These are phyloP conservation scores for Lipomyces chichibuensis DNA, from an alignment of 805 yeast species.

Conservation along the genomic window DNA sequence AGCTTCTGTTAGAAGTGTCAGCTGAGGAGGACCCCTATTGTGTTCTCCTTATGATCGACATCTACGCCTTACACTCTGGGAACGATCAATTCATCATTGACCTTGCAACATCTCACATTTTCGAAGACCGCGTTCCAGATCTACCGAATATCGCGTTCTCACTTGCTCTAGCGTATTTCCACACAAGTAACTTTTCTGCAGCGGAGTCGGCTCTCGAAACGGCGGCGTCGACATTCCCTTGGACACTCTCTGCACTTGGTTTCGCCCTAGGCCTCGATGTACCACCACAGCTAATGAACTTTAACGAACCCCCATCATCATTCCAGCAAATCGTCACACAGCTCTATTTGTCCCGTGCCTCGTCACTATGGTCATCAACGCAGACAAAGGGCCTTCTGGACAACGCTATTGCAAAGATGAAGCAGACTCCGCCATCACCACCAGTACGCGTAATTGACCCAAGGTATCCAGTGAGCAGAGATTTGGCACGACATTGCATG, in stretches of 20 bases:
- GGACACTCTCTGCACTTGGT: conserved; percentile 56
- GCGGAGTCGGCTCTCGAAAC: conserved; percentile 55
- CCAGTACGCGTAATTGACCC: conserved; percentile 15
- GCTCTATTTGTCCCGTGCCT: conserved; percentile 36
- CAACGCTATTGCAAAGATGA: conserved; percentile 10
- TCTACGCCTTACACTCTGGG: conserved; percentile 67
- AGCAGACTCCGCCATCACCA: conserved; percentile 13
- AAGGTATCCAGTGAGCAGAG: conserved; percentile 24
- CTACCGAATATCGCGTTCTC: conserved; percentile 76
- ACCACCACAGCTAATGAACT: conserved; percentile 22
- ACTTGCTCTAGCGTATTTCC: conserved; percentile 61
- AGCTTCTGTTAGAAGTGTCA: conserved; percentile 65
- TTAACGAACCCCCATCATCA: conserved; percentile 28
- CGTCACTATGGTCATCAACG: conserved; percentile 35
- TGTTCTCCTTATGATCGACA: conserved; percentile 79
- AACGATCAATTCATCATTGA: conserved; percentile 66
- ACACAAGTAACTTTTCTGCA: conserved; percentile 43
- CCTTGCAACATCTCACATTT: conserved; percentile 58
- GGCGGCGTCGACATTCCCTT: conserved; percentile 63
- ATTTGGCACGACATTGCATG: conserved; percentile 38
- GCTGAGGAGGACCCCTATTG: conserved; percentile 82
- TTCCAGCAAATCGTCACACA: conserved; percentile 34
- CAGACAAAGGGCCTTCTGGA: conserved; percentile 29
- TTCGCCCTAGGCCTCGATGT: conserved; percentile 47
- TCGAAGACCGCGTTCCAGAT: conserved; percentile 64